Conservation (phyloP, 2,329 filamentous ascomycete species). For the Arthrobotrys entomopaga region DNA sequence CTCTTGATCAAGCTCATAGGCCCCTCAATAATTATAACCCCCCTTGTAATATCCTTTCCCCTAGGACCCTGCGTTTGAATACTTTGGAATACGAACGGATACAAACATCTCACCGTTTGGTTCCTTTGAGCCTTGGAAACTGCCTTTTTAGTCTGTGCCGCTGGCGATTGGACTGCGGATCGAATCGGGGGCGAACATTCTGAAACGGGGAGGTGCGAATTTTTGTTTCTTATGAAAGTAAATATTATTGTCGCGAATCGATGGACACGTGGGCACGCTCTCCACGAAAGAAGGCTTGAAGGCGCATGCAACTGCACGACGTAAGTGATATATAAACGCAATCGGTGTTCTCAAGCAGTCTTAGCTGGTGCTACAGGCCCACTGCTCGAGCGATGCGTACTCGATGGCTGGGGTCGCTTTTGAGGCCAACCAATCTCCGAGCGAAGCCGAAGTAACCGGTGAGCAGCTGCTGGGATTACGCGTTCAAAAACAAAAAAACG, state of each 20-base stretch:
- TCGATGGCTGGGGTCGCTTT: background rate
- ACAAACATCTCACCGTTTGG: background rate
- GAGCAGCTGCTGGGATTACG: background rate
- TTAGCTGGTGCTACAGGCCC: too few relatives aligned
- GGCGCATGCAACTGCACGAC: background rate
- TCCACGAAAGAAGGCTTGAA: background rate
- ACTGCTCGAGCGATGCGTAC: background rate
- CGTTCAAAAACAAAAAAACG: background rate
- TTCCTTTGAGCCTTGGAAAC: background rate
- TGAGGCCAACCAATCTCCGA: background rate
- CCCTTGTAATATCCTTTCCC: background rate
- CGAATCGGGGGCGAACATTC: too few relatives aligned
- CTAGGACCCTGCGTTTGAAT: background rate
- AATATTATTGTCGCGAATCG: too few relatives aligned
- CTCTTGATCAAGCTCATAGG: background rate
- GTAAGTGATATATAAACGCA: too few relatives aligned
- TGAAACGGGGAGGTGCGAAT: too few relatives aligned
- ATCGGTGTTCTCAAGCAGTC: too few relatives aligned
- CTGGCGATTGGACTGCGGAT: too few relatives aligned
- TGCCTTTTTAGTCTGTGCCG: slow-evolving; percentile 1
- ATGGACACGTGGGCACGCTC: too few relatives aligned
- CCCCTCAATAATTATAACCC: background rate
- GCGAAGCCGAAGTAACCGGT: too few relatives aligned
- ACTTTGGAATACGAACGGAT: background rate
- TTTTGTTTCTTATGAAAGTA: too few relatives aligned